These are phyloP conservation scores for Glebionis coronaria DNA, from an alignment of 129 eudicot genomes.

Conservation along the genomic window DNA sequence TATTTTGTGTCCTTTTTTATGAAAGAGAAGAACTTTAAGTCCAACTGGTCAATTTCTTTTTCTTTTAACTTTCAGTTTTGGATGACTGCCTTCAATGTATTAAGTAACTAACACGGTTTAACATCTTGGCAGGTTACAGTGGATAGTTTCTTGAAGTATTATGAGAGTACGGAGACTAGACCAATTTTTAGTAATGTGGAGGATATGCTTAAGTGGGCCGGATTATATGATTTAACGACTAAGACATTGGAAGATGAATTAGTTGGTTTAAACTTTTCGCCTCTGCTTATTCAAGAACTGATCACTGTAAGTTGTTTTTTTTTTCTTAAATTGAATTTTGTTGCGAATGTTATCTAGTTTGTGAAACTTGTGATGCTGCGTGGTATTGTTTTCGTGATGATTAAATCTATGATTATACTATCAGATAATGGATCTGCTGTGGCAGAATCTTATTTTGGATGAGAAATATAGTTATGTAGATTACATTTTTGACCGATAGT, in stretches of 20 bases:
- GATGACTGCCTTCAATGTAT: not conserved
- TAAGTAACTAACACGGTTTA: not conserved
- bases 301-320: constrained; percentile 58
- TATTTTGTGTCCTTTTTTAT: too few relatives aligned
- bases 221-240: constrained; percentile 65
- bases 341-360: not conserved
- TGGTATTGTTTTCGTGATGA: constrained; percentile 6
- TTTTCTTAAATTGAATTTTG: not conserved
- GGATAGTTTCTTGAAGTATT: constrained; percentile 66
- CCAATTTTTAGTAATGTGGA: constrained; percentile 78
- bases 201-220: constrained; percentile 92
- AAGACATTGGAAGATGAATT: constrained; percentile 62
- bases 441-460: constrained; percentile 1
- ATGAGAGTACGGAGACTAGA: constrained; percentile 52
- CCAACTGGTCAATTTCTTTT: not conserved
- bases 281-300: constrained; percentile 77
- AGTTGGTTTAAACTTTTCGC: constrained; percentile 56
- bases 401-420: constrained; percentile 1
- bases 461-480: constrained; percentile 11
- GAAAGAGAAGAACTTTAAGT: too few relatives aligned
- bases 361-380: constrained; percentile 9
- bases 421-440: not conserved
- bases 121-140: constrained; percentile 44
- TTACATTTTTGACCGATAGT: not conserved
- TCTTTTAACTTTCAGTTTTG: not conserved